phyloP scores from a whole-genome alignment of 2,329 filamentous ascomycete genomes.

The Fonsecaea erecta region DNA sequence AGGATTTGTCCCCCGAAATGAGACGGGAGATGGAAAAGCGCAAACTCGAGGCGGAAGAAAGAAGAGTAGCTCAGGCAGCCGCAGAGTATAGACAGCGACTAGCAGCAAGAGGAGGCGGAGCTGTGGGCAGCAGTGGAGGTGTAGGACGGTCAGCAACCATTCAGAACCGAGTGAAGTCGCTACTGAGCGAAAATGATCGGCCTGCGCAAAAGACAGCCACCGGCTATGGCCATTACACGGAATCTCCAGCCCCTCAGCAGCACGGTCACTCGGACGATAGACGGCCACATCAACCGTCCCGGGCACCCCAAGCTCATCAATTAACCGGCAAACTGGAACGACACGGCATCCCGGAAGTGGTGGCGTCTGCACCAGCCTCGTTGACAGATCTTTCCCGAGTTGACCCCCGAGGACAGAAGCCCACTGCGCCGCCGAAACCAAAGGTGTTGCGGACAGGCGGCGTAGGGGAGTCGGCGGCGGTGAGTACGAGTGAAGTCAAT shows the following conservation, averaged over 20 bases:
- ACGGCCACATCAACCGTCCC: slow-evolving; percentile 42
- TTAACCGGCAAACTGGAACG: not conserved
- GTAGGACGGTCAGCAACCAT: slow-evolving; percentile 77
- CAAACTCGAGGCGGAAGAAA: slow-evolving; percentile 83
- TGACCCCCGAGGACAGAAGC: slow-evolving; percentile 42
- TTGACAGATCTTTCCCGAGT: slow-evolving; percentile 22
- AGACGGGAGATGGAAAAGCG: slow-evolving; percentile 85
- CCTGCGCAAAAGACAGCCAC: slow-evolving; percentile 73
- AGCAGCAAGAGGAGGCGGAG: slow-evolving; percentile 60
- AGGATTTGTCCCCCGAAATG: slow-evolving; percentile 82
- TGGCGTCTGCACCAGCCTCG: slow-evolving; percentile 31
- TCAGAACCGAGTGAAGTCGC: slow-evolving; percentile 84
- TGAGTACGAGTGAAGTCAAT: slow-evolving; percentile 39
- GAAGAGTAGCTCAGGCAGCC: slow-evolving; percentile 82
- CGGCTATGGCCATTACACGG: slow-evolving; percentile 88
- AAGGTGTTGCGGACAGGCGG: slow-evolving; percentile 61
- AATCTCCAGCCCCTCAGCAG: slow-evolving; percentile 47
- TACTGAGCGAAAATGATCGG: slow-evolving; percentile 77
- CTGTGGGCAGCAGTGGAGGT: slow-evolving; percentile 49
- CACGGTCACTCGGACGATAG: slow-evolving; percentile 40
- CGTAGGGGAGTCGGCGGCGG: slow-evolving; percentile 37
- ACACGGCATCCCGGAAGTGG: slow-evolving; percentile 16
- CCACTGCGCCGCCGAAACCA: slow-evolving; percentile 64
- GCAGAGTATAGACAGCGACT: slow-evolving; percentile 83
- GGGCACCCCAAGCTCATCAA: slow-evolving; percentile 3